Percentiles rank a stretch among this genome's conserved stretches.
Evolutionary conservation across 129 eudicot species (phyloP).

Genomic region (Flaveria trinervia): DNA sequence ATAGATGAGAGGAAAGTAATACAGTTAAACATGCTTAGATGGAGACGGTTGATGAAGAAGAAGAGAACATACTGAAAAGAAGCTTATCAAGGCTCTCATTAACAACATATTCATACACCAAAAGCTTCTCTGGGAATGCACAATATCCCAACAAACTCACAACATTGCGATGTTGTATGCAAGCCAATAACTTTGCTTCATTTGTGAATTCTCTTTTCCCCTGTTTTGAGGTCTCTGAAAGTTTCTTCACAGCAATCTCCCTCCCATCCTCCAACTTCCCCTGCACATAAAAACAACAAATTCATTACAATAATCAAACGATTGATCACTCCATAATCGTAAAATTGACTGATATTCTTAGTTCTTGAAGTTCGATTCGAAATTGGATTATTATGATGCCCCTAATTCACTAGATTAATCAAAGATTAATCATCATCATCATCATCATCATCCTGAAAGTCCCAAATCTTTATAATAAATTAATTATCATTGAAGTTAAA

Average conservation of each 20-base stretch:
- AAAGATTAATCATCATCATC: neutral
- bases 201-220: slow-evolving; percentile 71
- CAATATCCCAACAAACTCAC: slow-evolving; percentile 77
- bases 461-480: no score
- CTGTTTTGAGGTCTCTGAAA: slow-evolving; percentile 64
- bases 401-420: neutral
- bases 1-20: no score
- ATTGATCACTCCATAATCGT: neutral
- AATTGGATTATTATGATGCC: neutral
- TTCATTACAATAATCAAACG: neutral
- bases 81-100: slow-evolving; percentile 86
- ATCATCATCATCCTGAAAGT: neutral
- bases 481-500: no score
- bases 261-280: slow-evolving; percentile 79
- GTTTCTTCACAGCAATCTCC: slow-evolving; percentile 76
- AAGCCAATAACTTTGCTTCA: slow-evolving; percentile 70
- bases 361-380: no score
- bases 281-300: slow-evolving; percentile 38
- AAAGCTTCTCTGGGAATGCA: slow-evolving; percentile 61
- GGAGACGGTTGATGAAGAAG: no score
- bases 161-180: slow-evolving; percentile 77
- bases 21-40: no score
- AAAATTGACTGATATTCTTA: neutral
- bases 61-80: slow-evolving; percentile 68
- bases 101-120: slow-evolving; percentile 72